These are phyloP conservation scores for Aureobasidium sp. DNA, from an alignment of 2,329 filamentous ascomycete species.

Conservation along the genomic window DNA sequence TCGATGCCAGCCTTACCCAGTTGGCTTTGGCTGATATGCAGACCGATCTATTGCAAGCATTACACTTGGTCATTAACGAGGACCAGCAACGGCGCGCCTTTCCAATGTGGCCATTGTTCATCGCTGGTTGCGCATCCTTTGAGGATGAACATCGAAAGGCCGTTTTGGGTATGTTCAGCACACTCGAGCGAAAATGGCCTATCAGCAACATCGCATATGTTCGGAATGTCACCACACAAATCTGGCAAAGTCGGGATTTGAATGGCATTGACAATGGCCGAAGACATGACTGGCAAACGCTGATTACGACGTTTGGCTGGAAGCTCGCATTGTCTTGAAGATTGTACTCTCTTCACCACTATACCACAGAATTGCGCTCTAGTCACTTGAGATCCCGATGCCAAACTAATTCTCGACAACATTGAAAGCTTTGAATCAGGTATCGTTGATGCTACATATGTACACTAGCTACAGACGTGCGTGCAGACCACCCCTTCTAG, in stretches of 20 bases:
- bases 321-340: constrained; percentile 3
- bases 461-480: neutral
- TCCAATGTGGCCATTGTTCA: constrained; percentile 6
- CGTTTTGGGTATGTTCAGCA: constrained; percentile 4
- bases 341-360: too few species aligned
- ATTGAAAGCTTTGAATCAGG: neutral
- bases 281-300: neutral
- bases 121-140: neutral
- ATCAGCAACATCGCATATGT: neutral
- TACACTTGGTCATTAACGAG: neutral
- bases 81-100: neutral
- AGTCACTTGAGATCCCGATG: too few species aligned
- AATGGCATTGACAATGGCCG: neutral
- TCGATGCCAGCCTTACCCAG: neutral
- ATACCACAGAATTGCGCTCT: neutral
- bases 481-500: neutral
- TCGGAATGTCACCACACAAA: neutral
- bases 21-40: neutral
- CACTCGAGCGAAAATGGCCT: neutral
- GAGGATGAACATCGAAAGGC: neutral
- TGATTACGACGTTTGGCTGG: constrained; percentile 5
- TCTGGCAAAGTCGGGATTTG: neutral
- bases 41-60: neutral
- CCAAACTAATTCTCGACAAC: neutral
- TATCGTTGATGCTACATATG: neutral